A percentile compares a stretch with the other conserved stretches of the same genome.
These are phyloP conservation scores for Ilyonectria mors-panacis DNA, from an alignment of 2,329 filamentous ascomycete species.

Conservation along the genomic window DNA sequence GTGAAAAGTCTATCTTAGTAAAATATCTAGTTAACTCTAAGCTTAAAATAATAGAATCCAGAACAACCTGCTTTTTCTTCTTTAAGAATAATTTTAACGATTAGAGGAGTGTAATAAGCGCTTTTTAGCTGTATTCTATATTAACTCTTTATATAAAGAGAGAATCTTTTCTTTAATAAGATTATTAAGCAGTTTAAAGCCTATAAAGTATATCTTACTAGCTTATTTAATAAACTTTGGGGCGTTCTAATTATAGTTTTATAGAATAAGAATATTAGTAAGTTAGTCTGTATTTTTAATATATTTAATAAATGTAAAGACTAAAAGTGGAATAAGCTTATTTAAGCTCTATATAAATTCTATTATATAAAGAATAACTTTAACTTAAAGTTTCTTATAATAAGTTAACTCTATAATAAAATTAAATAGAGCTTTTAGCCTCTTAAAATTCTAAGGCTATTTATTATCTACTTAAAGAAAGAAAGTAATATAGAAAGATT, in stretches of 20 bases:
- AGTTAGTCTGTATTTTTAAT: slow-evolving; percentile 57
- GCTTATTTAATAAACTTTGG: slow-evolving; percentile 51
- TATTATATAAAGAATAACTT: slow-evolving; percentile 33
- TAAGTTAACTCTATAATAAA: slow-evolving; percentile 49
- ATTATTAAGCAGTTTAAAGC: slow-evolving; percentile 40
- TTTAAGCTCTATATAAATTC: slow-evolving; percentile 43
- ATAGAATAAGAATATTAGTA: slow-evolving; percentile 29
- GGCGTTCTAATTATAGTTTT: slow-evolving; percentile 42
- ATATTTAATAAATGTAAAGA: slow-evolving; percentile 58
- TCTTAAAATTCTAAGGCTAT: slow-evolving; percentile 12
- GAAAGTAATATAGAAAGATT: slow-evolving; percentile 36
- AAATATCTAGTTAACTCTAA: slow-evolving; percentile 53
- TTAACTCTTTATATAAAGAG: slow-evolving; percentile 52
- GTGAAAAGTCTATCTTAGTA: slow-evolving; percentile 60
- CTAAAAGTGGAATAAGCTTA: slow-evolving; percentile 38
- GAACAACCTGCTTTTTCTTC: slow-evolving; percentile 59
- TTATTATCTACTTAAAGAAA: slow-evolving; percentile 38
- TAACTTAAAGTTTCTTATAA: slow-evolving; percentile 56
- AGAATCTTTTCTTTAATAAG: slow-evolving; percentile 39
- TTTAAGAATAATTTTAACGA: slow-evolving; percentile 59
- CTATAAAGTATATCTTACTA: slow-evolving; percentile 32
- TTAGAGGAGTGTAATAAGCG: slow-evolving; percentile 48
- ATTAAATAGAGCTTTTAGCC: slow-evolving; percentile 41
- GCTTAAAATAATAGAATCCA: slow-evolving; percentile 33
- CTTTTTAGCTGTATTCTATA: slow-evolving; percentile 54